Percentiles rank a stretch among this genome's conserved stretches.
Evolutionary conservation across 1,284 basidiomycete species (phyloP).

Genomic region (Athelia sp.): DNA sequence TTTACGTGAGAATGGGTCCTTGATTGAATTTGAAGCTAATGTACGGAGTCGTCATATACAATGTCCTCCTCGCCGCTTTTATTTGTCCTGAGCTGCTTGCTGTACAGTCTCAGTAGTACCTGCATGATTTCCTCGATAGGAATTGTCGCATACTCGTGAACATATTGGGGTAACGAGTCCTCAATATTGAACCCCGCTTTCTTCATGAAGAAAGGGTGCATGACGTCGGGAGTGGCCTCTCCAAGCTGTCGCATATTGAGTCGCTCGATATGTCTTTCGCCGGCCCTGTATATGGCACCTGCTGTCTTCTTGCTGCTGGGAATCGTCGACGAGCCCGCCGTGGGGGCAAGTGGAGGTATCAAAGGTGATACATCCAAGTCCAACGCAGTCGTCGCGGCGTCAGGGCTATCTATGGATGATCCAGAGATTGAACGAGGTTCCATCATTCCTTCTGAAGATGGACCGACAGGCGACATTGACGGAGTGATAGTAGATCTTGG

Average conservation of each 20-base stretch:
- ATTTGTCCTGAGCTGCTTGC: conserved; percentile 54
- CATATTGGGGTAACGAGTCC: conserved; percentile 78
- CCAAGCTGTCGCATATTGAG: conserved; percentile 80
- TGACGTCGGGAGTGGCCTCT: conserved; percentile 83
- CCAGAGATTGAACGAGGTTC: not conserved
- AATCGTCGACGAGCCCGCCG: not conserved
- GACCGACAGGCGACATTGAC: not conserved
- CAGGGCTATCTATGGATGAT: not conserved
- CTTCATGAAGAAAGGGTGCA: conserved; percentile 84
- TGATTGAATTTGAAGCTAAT: not conserved
- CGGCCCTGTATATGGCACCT: conserved; percentile 45
- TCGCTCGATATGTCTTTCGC: conserved; percentile 60
- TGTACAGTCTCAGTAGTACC: conserved; percentile 74
- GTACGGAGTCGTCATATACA: not conserved
- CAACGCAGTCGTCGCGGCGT: not conserved
- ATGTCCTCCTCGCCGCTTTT: conserved; percentile 16
- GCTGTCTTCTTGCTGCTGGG: conserved; percentile 17
- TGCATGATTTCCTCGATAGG: conserved; percentile 87
- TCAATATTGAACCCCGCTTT: conserved; percentile 78
- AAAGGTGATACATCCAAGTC: not conserved
- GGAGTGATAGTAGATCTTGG: not conserved
- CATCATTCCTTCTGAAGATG: not conserved
- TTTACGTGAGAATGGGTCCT: too few species aligned
- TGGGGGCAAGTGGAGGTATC: not conserved
- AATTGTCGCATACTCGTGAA: conserved; percentile 81